Conservation (phyloP, 176 grass and related monocot genomes). For the Lolium perenne region DNA sequence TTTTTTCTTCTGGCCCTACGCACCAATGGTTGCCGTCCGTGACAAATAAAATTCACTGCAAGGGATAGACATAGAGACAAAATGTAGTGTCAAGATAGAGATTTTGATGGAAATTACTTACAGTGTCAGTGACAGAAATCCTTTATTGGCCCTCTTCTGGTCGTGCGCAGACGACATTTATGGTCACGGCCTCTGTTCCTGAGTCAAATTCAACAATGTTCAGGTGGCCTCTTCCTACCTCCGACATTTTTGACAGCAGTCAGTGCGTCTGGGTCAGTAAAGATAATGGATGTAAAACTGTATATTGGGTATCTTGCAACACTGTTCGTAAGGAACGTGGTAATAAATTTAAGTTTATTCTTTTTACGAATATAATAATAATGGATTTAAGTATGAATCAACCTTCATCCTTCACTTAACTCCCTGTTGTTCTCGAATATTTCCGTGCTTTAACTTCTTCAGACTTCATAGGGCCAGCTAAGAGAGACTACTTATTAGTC, state of each 20-base stretch:
- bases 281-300: not conserved
- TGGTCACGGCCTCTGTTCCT: conserved; percentile 24
- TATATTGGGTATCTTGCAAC: not conserved
- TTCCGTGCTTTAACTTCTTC: no score
- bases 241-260: not conserved
- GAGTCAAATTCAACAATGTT: conserved; percentile 34
- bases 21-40: not conserved
- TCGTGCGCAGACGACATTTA: conserved; percentile 40
- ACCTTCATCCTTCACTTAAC: no score
- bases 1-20: not conserved
- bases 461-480: no score
- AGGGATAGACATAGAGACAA: not conserved
- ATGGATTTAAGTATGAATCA: no score
- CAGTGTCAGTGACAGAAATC: not conserved
- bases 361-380: no score
- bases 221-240: not conserved
- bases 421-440: no score
- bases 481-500: no score
- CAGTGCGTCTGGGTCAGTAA: not conserved
- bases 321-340: no score
- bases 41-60: not conserved
- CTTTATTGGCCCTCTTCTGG: conserved; percentile 27
- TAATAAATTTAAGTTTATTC: no score
- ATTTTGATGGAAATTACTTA: conserved; percentile 33
- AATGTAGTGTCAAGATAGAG: conserved; percentile 27